Conservation (phyloP, 2,329 filamentous ascomycete genomes). For the Paracamarosporium sp. region DNA sequence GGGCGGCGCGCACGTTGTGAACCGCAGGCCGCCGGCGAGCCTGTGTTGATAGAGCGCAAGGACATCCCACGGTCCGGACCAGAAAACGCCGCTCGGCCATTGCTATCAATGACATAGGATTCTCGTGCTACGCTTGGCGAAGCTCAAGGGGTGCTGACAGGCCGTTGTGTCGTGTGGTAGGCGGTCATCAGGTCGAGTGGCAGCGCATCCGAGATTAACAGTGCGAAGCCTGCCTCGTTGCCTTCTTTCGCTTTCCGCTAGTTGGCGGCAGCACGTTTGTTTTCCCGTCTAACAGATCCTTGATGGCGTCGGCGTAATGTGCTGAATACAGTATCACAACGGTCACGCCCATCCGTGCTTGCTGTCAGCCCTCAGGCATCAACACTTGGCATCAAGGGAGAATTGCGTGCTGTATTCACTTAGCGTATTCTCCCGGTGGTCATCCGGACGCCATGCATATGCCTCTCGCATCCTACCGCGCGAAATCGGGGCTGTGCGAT, state of each 20-base stretch:
- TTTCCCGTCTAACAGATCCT: slow-evolving; percentile 1
- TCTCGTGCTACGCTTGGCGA: slow-evolving; percentile 3
- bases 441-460: slow-evolving; percentile 3
- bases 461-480: neutral
- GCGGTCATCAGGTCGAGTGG: neutral
- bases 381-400: slow-evolving; percentile 4
- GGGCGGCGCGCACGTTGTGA: neutral
- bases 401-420: slow-evolving; percentile 1
- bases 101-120: slow-evolving; percentile 1
- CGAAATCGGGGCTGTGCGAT: neutral
- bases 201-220: neutral
- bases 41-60: neutral
- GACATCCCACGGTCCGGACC: neutral
- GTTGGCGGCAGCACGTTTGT: neutral
- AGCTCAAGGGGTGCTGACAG: slow-evolving; percentile 1
- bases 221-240: slow-evolving; percentile 2
- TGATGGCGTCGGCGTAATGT: slow-evolving; percentile 7
- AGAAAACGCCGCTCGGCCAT: neutral
- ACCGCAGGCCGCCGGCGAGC: neutral
- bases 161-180: neutral
- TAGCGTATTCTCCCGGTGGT: neutral
- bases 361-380: slow-evolving; percentile 4
- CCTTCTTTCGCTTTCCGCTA: neutral
- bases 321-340: slow-evolving; percentile 1
- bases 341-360: slow-evolving; percentile 4